phyloP scores from a whole-genome alignment of 345 rosid species.

The Hevea brasiliensis region DNA sequence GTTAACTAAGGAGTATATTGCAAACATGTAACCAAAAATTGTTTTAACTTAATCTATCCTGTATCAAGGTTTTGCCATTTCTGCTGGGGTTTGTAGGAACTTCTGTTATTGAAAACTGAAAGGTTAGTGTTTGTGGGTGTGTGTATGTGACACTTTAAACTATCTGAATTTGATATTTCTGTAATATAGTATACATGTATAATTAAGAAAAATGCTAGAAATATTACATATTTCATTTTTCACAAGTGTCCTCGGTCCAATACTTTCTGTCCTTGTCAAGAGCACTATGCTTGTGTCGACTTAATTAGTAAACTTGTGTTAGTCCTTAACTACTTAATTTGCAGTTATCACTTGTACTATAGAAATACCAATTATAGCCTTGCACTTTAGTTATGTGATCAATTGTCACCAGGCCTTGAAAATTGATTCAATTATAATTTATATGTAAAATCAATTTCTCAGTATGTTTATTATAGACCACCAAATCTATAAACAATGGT shows the following conservation, averaged over 20 bases:
- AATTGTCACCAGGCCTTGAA: not conserved
- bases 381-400: not conserved
- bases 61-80: too few species aligned
- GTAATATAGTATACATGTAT: too few species aligned
- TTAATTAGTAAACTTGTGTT: not conserved
- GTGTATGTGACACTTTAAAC: not conserved
- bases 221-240: not conserved
- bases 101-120: not conserved
- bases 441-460: too few species aligned
- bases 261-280: not conserved
- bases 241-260: not conserved
- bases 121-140: not conserved
- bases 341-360: not conserved
- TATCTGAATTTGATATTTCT: too few species aligned
- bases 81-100: not conserved
- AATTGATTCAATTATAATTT: not conserved
- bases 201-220: not conserved
- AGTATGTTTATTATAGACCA: not conserved
- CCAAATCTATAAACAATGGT: not conserved
- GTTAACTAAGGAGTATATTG: not conserved
- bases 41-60: too few species aligned
- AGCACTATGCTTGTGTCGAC: too few species aligned
- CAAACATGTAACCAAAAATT: too few species aligned
- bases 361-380: not conserved
- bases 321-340: not conserved